A percentile compares a stretch with the other conserved stretches of the same genome.
Conservation (phyloP, 176 grass and related monocot genomes). For the Melocanna baccifera region DNA sequence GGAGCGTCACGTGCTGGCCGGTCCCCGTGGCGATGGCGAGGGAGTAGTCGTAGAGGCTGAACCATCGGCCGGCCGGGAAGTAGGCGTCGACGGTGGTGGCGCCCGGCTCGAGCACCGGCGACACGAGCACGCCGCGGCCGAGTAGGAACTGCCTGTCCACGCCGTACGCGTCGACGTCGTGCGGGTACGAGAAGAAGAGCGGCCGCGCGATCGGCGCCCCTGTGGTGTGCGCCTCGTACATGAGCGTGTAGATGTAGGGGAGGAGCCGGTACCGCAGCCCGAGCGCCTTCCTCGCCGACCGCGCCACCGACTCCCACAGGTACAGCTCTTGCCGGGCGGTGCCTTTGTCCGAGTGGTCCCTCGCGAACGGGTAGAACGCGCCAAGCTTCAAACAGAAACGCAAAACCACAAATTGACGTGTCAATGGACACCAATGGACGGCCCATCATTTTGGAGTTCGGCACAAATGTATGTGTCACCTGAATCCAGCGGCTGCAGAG, state of each 20-base stretch:
- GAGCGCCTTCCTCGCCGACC: conserved; percentile 62
- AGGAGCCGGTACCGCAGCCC: conserved; percentile 70
- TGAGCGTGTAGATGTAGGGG: conserved; percentile 75
- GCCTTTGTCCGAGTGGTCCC: conserved; percentile 68
- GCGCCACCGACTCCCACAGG: conserved; percentile 62
- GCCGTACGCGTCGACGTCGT: conserved; percentile 46
- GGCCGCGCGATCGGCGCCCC: conserved; percentile 72
- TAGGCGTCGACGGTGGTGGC: conserved; percentile 54
- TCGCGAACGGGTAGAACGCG: conserved; percentile 88
- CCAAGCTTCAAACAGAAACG: conserved; percentile 46
- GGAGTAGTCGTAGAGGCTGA: conserved; percentile 56
- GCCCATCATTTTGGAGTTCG: neutral
- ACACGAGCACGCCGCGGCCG: conserved; percentile 63
- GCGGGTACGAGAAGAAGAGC: conserved; percentile 85
- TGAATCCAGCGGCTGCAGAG: conserved; percentile 90
- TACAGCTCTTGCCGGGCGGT: conserved; percentile 66
- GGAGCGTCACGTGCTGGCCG: conserved; percentile 42
- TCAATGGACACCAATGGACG: neutral
- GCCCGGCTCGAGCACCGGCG: conserved; percentile 46
- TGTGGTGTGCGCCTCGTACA: conserved; percentile 63
- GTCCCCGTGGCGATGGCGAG: neutral
- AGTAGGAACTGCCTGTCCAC: conserved; percentile 66
- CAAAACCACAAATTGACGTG: neutral
- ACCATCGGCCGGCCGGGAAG: conserved; percentile 73
- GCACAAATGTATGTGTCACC: conserved; percentile 11